Evolutionary conservation across 345 rosid species (phyloP).

Genomic region (Linum trigynum): DNA sequence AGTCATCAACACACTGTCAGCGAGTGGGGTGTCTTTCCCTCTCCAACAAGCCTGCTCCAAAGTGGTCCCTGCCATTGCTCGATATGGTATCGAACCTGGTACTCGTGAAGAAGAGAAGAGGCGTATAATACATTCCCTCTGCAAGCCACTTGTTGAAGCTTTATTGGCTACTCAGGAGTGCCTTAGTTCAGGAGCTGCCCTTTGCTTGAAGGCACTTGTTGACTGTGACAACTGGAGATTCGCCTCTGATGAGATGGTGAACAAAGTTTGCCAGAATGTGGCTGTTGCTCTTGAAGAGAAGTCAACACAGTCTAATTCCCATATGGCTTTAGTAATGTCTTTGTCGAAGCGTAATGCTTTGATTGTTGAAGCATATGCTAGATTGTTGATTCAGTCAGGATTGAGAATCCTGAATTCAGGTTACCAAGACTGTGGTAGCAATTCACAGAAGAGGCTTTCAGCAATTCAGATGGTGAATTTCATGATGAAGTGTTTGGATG

Average conservation of each 20-base stretch:
- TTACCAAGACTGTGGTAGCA: slow-evolving; percentile 34
- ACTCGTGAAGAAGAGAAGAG: slow-evolving; percentile 62
- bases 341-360: slow-evolving; percentile 78
- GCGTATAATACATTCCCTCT: slow-evolving; percentile 66
- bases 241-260: slow-evolving; percentile 88
- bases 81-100: slow-evolving; percentile 76
- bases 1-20: slow-evolving; percentile 69
- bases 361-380: slow-evolving; percentile 82
- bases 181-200: slow-evolving; percentile 78
- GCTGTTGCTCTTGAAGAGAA: slow-evolving; percentile 79
- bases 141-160: slow-evolving; percentile 75
- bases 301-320: slow-evolving; percentile 61
- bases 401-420: slow-evolving; percentile 48
- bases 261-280: slow-evolving; percentile 77
- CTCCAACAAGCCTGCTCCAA: slow-evolving; percentile 96
- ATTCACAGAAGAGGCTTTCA: slow-evolving; percentile 75
- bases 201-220: slow-evolving; percentile 81
- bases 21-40: slow-evolving; percentile 88
- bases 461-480: slow-evolving; percentile 88
- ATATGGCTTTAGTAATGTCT: slow-evolving; percentile 70
- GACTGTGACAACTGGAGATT: slow-evolving; percentile 85
- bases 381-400: slow-evolving; percentile 70
- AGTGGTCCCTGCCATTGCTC: slow-evolving; percentile 85
- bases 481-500: slow-evolving; percentile 74
- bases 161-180: slow-evolving; percentile 72